A percentile compares a stretch with the other conserved stretches of the same genome.
Evolutionary conservation across 129 eudicot species (phyloP).

Genomic region (Flaveria brownii): DNA sequence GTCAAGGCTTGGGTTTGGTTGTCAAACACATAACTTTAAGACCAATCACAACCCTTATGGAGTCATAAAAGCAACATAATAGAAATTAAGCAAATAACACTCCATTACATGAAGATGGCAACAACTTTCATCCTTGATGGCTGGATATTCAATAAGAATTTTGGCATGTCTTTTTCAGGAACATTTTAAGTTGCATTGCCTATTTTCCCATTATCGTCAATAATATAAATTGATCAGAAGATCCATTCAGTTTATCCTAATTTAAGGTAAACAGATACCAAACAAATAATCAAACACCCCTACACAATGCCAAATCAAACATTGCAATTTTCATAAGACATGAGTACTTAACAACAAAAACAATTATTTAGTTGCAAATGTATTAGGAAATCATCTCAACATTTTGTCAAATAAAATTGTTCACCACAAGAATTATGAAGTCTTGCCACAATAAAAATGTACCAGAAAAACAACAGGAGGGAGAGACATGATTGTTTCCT

Average conservation of each 20-base stretch:
- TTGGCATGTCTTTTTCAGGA: neutral
- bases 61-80: neutral
- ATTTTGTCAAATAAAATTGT: neutral
- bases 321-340: neutral
- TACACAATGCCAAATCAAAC: neutral
- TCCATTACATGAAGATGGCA: neutral
- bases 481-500: conserved; percentile 44
- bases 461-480: conserved; percentile 58
- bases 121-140: neutral
- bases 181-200: neutral
- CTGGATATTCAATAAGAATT: neutral
- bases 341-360: neutral
- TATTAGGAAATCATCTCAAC: neutral
- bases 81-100: neutral
- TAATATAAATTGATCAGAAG: neutral
- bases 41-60: neutral
- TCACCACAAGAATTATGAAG: neutral
- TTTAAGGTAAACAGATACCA: neutral
- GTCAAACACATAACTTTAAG: neutral
- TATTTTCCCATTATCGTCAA: neutral
- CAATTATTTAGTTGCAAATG: neutral
- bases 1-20: neutral
- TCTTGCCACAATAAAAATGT: neutral
- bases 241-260: neutral
- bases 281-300: neutral